Evolutionary conservation across 139 green algal species (phyloP), one percentile per base, ranked within the genome.

Genomic region (Spirogloea muscicola): DNA sequence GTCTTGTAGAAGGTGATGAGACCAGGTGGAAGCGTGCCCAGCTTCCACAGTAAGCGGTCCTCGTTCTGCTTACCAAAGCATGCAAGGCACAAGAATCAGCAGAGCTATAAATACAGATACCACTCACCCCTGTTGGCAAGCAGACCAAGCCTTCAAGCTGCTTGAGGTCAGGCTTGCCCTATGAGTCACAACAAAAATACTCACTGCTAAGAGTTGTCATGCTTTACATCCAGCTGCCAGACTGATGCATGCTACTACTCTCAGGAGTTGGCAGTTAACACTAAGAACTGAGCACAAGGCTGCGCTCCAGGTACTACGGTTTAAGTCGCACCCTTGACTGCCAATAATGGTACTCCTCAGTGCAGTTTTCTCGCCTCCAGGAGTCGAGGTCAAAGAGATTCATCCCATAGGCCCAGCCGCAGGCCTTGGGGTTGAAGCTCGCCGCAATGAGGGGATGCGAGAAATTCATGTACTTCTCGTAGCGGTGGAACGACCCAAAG

Each of bases 1-100:
- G 38, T 18, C 31, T 67, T 67, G 49, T 76, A 76, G 67, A 76
- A 76, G n/a, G 67, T 76, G 29, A 76, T 3, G 27, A 76, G 48
- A 4, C 39, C 67, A 46, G 67, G n/a, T 21, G 67, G 67, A 18
- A 76, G 49, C 3, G 67, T 76, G 37, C 67, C 67, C 18, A 76
- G 67, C 39, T 67, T 66, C 67, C 67, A 76, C 36, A 76, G 67
- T 5, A 27, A 40, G 58, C 67, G 67, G 58, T 76, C 40, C 29
- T 39, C 39, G 25, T 76, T 76, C 67, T 76, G 67, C 55, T 2
- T n/a, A 71, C n/a, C 25, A n/a, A n/a, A n/a, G n/a, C n/a, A n/a
- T n/a, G n/a, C n/a, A n/a, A n/a, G n/a, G n/a, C n/a, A n/a, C n/a
- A n/a, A n/a, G n/a, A n/a, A n/a, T n/a, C n/a, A n/a, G n/a, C n/a